These are phyloP conservation scores for Zasmidium cellare DNA, from an alignment of 2,329 filamentous ascomycete genomes.

Conservation along the genomic window DNA sequence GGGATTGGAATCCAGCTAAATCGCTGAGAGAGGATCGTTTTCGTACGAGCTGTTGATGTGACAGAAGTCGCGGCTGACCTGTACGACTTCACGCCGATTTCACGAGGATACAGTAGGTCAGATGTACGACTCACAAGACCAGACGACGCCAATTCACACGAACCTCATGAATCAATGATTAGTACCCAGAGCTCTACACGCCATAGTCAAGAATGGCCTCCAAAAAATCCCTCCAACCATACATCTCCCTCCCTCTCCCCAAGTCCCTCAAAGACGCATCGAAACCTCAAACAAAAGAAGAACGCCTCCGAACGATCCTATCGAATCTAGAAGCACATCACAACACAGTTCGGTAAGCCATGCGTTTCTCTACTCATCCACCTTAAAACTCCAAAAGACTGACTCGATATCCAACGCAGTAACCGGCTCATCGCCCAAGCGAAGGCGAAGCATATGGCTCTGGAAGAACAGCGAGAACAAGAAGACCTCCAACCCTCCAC, in stretches of 20 bases:
- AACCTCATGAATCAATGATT: too few species aligned
- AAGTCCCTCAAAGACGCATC: conserved; percentile 9
- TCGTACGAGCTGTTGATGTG: too few species aligned
- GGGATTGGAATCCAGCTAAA: neutral
- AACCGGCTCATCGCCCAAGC: conserved; percentile 17
- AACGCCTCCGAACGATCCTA: conserved; percentile 24
- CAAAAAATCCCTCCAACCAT: conserved; percentile 11
- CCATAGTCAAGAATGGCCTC: neutral
- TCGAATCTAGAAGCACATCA: conserved; percentile 26
- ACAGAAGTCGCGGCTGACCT: too few species aligned
- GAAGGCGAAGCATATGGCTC: neutral
- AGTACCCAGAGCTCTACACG: too few species aligned
- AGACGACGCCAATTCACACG: too few species aligned
- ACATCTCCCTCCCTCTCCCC: conserved; percentile 22
- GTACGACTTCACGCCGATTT: too few species aligned
- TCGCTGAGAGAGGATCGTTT: neutral
- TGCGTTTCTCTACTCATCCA: neutral
- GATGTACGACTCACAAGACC: too few species aligned
- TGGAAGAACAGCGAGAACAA: neutral
- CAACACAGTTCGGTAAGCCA: conserved; percentile 13
- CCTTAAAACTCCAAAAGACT: neutral
- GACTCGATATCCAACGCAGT: neutral
- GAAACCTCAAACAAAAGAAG: conserved; percentile 15
- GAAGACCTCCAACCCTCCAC: neutral
- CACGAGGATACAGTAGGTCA: too few species aligned